Base-by-base conservation (phyloP, 1,139 yeast species). In the Nakaseomyces uthaithaninus region DNA sequence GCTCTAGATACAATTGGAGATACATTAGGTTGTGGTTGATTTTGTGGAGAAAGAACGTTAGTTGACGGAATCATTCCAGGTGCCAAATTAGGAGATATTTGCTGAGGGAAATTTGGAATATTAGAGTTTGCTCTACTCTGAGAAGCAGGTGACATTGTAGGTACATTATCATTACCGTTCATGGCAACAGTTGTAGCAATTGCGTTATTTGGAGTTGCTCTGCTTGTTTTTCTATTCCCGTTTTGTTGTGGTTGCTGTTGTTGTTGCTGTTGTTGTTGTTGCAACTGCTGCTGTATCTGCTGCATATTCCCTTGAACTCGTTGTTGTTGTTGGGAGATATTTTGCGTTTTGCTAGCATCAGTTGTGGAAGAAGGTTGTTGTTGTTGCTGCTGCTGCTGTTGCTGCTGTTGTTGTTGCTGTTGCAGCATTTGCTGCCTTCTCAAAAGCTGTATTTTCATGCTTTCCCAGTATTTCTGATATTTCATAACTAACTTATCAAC, bases 391-490 rank as follows among this genome's bases (percentile, higher is more conserved):
- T 44, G 48, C 28, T 52, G 52, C 37, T 54, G 55, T 38, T 49
- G 49, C 19, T 48, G 46, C 40, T 48, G 52, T 41, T 51, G 53
- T 37, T 52, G 57, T 37, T 55, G 64, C 44, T 56, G 62, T 39
- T 56, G 67, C 36, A 54, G 48, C 42, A 62, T 59, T 39, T 63
- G 69, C 39, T 65, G 69, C 27, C 66, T 60, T 46, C 67, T 65
- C 20, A 63, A 46, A 33, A 66, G 55, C 55, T 72, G 75, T 28
- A 73, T 77, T 47, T 77, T 76, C 44, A 85, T 87, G 60, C 75
- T 81, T 44, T 76, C 77, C 62, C 83, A 78, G 56, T 81, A 85
- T 54, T 80, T 75, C 45, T 78, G 81, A 47, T 83, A 78, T 53
- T 85, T 94, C 38, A 71, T 66, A 46, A 79, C 74, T 42, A 86